These are phyloP conservation scores for Colletotrichum tropicicola DNA, from an alignment of 2,329 filamentous ascomycete genomes.

Conservation along the genomic window DNA sequence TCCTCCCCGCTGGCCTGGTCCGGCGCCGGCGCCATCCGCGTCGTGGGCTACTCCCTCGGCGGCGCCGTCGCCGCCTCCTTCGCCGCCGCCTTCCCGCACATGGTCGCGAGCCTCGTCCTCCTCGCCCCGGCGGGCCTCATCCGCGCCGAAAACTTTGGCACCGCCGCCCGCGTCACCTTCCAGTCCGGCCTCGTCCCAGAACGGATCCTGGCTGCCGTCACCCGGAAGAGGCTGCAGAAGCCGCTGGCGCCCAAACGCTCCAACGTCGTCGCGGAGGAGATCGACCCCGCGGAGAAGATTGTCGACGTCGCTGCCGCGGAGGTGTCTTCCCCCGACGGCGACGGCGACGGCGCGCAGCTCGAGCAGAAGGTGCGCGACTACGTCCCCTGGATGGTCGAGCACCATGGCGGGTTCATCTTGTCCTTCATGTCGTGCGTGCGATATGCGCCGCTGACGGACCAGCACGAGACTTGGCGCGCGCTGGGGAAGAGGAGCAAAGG, in stretches of 20 bases:
- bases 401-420: constrained; percentile 66
- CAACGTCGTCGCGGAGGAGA: constrained; percentile 31
- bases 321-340: constrained; percentile 40
- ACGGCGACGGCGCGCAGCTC: constrained; percentile 39
- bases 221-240: constrained; percentile 55
- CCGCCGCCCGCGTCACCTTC: constrained; percentile 60
- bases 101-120: constrained; percentile 76
- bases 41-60: constrained; percentile 85
- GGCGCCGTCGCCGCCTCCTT: constrained; percentile 82
- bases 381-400: constrained; percentile 65
- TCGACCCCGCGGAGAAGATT: constrained; percentile 37
- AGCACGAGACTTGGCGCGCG: constrained; percentile 59
- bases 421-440: constrained; percentile 68
- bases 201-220: constrained; percentile 57
- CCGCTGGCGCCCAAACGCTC: constrained; percentile 55
- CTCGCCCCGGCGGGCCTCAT: constrained; percentile 84
- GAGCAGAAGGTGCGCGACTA: constrained; percentile 58
- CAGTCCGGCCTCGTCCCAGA: constrained; percentile 64
- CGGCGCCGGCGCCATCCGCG: constrained; percentile 62
- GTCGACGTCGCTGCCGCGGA: constrained; percentile 54
- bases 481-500: constrained; percentile 52
- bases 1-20: constrained; percentile 78
- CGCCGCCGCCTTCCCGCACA: constrained; percentile 74
- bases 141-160: constrained; percentile 60
- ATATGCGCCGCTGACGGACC: constrained; percentile 61